A percentile compares a stretch with the other conserved stretches of the same genome.
Evolutionary conservation across 2,329 filamentous ascomycete species (phyloP).

Genomic region (Monosporascus sp.): DNA sequence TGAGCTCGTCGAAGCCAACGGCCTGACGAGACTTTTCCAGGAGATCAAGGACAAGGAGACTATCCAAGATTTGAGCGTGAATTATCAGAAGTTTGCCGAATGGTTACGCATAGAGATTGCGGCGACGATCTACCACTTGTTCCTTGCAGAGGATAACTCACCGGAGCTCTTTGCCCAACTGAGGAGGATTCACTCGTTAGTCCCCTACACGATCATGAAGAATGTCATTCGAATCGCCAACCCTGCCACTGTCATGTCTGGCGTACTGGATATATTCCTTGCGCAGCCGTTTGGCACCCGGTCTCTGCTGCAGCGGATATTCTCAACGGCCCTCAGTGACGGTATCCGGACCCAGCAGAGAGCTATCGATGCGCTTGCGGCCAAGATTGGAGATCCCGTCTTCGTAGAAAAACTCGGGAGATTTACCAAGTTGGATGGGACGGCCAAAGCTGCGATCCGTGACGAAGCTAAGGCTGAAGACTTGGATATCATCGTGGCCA

Average conservation of each 20-base stretch:
- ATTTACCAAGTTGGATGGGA: constrained; percentile 72
- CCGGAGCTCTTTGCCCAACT: constrained; percentile 92
- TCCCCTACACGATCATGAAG: constrained; percentile 90
- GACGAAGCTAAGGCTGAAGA: constrained; percentile 67
- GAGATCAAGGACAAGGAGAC: constrained; percentile 89
- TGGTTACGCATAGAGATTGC: constrained; percentile 97
- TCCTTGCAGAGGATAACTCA: constrained; percentile 96
- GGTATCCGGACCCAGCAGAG: constrained; percentile 83
- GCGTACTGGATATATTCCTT: constrained; percentile 88
- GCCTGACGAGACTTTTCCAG: constrained; percentile 84
- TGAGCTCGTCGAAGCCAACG: constrained; percentile 67
- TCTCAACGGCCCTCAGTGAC: constrained; percentile 84
- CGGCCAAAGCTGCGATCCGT: constrained; percentile 68
- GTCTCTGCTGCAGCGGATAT: constrained; percentile 89
- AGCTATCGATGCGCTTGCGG: constrained; percentile 71
- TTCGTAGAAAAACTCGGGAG: constrained; percentile 76
- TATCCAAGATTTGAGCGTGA: constrained; percentile 82
- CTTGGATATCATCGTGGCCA: constrained; percentile 79
- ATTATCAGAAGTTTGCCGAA: constrained; percentile 97
- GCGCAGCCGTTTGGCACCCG: constrained; percentile 90
- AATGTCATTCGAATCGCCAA: constrained; percentile 97
- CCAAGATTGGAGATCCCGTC: constrained; percentile 75
- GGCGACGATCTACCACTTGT: constrained; percentile 93
- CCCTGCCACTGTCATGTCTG: constrained; percentile 94
- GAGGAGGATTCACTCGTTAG: constrained; percentile 88